Conservation (phyloP, 331 rosid species). For the Rosa hybrid region DNA sequence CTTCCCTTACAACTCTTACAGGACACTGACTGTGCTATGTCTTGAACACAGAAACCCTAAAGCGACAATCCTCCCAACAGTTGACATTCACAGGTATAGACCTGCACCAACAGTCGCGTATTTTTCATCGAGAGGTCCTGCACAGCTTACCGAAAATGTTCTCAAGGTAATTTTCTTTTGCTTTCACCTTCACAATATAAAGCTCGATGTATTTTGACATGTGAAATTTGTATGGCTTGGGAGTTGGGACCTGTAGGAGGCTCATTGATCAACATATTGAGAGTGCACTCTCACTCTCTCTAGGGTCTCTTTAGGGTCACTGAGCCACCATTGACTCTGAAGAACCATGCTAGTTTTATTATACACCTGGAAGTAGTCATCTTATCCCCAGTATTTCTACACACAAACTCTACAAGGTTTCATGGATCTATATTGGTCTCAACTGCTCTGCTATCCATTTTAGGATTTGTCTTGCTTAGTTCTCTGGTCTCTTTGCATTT, state of each 20-base stretch:
- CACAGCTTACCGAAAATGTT: conserved; percentile 76
- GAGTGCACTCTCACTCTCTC: background rate
- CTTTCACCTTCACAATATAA: background rate
- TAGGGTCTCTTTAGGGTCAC: background rate
- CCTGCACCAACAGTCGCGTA: conserved; percentile 80
- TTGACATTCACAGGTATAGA: conserved; percentile 42
- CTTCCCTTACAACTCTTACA: background rate
- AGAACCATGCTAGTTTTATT: background rate
- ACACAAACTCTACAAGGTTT: background rate
- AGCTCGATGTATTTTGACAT: background rate
- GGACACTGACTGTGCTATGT: background rate
- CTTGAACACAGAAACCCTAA: conserved; percentile 56
- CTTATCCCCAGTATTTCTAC: background rate
- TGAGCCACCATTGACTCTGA: background rate
- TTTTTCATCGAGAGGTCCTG: conserved; percentile 92
- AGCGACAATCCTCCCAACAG: conserved; percentile 70
- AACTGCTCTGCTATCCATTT: background rate
- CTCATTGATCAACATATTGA: background rate
- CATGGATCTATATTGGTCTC: background rate
- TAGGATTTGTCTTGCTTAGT: background rate
- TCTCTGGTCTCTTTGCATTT: background rate
- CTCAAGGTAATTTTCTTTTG: conserved; percentile 63
- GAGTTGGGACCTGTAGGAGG: background rate
- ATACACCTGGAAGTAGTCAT: background rate
- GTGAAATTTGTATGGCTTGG: background rate